Base-by-base conservation (phyloP, 2,329 filamentous ascomycete genomes). In the Tolypocladium paradoxum region DNA sequence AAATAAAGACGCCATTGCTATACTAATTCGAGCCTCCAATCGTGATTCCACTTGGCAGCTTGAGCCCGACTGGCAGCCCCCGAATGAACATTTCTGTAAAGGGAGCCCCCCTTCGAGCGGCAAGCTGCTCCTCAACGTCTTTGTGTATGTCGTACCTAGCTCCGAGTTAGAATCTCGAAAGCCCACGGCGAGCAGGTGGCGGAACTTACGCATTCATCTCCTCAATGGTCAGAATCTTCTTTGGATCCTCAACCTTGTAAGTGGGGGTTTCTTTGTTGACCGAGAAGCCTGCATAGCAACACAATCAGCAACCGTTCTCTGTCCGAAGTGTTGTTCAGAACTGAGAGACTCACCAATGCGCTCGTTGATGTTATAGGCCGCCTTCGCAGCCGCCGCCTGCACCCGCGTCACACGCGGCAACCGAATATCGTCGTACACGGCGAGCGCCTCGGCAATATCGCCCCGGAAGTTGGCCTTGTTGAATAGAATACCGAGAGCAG, bases 171-270 rank as follows among this genome's bases (percentile, higher is more conserved):
- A 45, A 49, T 31, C 34, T 40, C 5, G n/a, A 35, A 35, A 31
- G 20, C 16, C 31, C 27, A 0, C 3, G 20, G 16, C 8, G 2
- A 1, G 1, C 7, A 0, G 29, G 2, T 1, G 2, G 2, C 1
- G 5, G 14, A 8, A 73, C 76, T 70, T 69, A 81, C 72, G 73
- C 71, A 55, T 87, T 86, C 82, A 87, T 85, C 64, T 87, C 83
- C 57, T 85, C 81, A 49, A 87, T 85, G 0, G 83, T 86, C 34
- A 87, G 62, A 56, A 83, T 83, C 48, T 79, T 74, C 57, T 72
- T 77, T 59, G 82, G 75, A 50, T 85, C 77, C 56, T 79, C 76
- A 0, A 86, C 83, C 61, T 80, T 81, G 66, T 86, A 86, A 0
- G 73, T 76, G 0, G 74, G 64, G 16, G 69, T 76, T 38, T 74